Evolutionary conservation across 306 rosid species (phyloP).

Genomic region (Vigna mungo): DNA sequence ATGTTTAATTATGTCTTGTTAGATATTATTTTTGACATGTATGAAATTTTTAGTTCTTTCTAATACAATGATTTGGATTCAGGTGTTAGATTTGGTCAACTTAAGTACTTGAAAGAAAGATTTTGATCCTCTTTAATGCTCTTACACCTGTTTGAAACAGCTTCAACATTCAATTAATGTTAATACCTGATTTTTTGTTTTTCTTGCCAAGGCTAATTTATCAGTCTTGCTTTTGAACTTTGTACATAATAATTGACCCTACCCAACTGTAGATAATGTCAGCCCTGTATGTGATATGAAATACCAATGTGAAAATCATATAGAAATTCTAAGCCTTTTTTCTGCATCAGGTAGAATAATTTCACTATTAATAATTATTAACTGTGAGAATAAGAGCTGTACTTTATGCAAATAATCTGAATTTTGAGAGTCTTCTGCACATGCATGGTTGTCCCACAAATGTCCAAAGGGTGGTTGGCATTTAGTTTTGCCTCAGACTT

Average conservation of each 20-base stretch:
- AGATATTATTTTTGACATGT: no score
- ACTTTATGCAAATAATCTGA: slow-evolving; percentile 40
- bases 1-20: no score
- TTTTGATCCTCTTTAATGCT: no score
- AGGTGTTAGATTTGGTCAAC: no score
- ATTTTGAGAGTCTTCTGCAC: slow-evolving; percentile 47
- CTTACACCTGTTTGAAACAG: no score
- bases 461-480: slow-evolving; percentile 51
- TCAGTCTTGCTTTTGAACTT: slow-evolving; percentile 32
- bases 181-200: slow-evolving; percentile 38
- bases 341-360: slow-evolving; percentile 54
- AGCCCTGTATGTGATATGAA: not conserved
- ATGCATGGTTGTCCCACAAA: slow-evolving; percentile 54
- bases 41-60: no score
- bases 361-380: slow-evolving; percentile 37
- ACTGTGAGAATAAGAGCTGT: slow-evolving; percentile 43
- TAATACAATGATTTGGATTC: no score
- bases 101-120: no score
- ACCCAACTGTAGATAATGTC: slow-evolving; percentile 31
- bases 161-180: slow-evolving; percentile 42
- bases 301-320: not conserved
- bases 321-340: slow-evolving; percentile 20
- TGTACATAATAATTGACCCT: slow-evolving; percentile 12
- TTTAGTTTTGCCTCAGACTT: slow-evolving; percentile 52
- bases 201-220: slow-evolving; percentile 35